These are phyloP conservation scores for Lactifluus subvellereus DNA, from an alignment of 768 basidiomycete species.

Conservation along the genomic window DNA sequence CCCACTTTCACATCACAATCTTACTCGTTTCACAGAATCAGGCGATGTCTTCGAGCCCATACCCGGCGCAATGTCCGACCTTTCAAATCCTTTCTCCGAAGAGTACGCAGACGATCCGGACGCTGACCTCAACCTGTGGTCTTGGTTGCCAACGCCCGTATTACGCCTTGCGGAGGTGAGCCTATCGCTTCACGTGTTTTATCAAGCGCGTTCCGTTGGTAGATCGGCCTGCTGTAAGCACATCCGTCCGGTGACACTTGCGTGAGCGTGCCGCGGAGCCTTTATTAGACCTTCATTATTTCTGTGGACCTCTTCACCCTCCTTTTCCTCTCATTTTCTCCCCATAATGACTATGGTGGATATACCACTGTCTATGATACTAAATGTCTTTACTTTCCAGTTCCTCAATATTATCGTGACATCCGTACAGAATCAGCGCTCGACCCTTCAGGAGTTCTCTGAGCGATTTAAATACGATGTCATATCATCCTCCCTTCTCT, in stretches of 20 bases:
- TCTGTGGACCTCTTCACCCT: neutral
- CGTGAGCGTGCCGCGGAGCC: neutral
- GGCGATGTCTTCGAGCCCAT: conserved; percentile 23
- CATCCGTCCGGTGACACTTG: neutral
- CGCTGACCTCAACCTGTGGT: conserved; percentile 15
- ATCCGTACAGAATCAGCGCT: conserved; percentile 6
- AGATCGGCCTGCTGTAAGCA: conserved; percentile 16
- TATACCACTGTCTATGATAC: neutral
- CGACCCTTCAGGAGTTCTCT: conserved; percentile 19
- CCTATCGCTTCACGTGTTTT: neutral
- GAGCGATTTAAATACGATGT: conserved; percentile 26
- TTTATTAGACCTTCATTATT: neutral
- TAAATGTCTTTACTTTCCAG: conserved; percentile 15
- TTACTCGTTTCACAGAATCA: conserved; percentile 14
- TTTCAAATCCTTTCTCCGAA: conserved; percentile 6
- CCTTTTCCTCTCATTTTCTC: neutral
- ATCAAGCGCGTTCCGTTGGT: neutral
- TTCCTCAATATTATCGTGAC: conserved; percentile 9
- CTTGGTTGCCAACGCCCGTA: conserved; percentile 11
- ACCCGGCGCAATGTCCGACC: conserved; percentile 22
- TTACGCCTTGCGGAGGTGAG: conserved; percentile 9
- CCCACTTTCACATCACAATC: neutral
- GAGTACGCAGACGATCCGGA: conserved; percentile 8
- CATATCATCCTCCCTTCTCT: conserved; percentile 25
- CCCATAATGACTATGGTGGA: neutral